phyloP scores from a whole-genome alignment of 140 eudicot genomes.

The Cichorium intybus region DNA sequence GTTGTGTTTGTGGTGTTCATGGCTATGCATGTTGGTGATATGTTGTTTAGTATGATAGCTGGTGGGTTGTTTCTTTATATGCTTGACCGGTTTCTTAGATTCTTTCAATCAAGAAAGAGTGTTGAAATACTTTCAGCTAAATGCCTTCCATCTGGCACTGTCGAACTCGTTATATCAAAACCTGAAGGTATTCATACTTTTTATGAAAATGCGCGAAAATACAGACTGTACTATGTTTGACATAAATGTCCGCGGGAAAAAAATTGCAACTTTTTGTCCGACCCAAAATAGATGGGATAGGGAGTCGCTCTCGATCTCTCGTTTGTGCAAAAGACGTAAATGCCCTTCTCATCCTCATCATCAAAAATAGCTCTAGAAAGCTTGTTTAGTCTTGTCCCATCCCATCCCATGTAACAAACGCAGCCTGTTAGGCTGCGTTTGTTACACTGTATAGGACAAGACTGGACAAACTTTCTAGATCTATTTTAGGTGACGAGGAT shows the following conservation, averaged over 20 bases:
- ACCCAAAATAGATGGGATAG: background rate
- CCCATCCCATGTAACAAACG: background rate
- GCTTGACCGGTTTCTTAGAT: conserved; percentile 91
- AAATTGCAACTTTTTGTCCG: background rate
- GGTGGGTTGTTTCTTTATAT: conserved; percentile 78
- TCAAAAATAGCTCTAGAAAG: background rate
- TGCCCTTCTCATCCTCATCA: no score
- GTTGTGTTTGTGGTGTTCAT: conserved; percentile 65
- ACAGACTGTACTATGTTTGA: background rate
- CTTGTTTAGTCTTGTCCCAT: background rate
- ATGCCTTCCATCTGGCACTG: conserved; percentile 76
- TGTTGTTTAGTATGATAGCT: conserved; percentile 50
- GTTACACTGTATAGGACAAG: background rate
- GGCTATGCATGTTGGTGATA: conserved; percentile 86
- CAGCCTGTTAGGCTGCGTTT: background rate
- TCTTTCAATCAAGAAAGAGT: conserved; percentile 68
- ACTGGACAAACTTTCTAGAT: background rate
- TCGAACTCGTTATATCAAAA: conserved; percentile 74
- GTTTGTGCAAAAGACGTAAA: no score
- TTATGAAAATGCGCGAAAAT: no score
- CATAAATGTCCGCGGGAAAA: background rate
- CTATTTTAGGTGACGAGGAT: background rate
- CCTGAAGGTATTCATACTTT: conserved; percentile 55
- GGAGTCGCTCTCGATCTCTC: background rate
- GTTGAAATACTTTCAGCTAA: conserved; percentile 71